phyloP scores from a whole-genome alignment of 2,329 filamentous ascomycete genomes.

The Cladorrhinum sp. region DNA sequence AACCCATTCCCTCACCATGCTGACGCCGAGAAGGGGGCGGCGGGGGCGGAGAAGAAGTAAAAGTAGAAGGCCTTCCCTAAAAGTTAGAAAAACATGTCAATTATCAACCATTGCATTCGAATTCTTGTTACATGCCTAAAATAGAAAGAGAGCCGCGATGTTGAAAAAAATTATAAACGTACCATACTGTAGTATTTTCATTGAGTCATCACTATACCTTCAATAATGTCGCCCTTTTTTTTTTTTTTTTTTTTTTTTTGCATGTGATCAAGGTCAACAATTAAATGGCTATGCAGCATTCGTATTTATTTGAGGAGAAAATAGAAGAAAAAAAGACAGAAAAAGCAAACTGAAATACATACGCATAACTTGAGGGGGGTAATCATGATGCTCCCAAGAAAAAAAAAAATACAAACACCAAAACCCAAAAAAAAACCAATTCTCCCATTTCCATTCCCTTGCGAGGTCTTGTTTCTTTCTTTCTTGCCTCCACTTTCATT shows the following conservation, averaged over 20 bases:
- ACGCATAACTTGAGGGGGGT: neutral
- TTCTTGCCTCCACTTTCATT: too few species aligned
- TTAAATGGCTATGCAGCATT: neutral
- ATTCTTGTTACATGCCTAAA: neutral
- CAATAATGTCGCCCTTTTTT: too few species aligned
- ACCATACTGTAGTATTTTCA: too few species aligned
- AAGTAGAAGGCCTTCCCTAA: neutral
- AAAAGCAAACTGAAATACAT: neutral
- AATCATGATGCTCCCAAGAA: neutral
- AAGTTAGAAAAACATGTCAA: neutral
- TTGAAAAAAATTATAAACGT: too few species aligned
- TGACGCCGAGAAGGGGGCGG: constrained; percentile 7
- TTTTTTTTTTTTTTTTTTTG: too few species aligned
- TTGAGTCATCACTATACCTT: too few species aligned
- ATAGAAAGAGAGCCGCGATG: neutral
- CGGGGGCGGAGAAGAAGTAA: constrained; percentile 23
- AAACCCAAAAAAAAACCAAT: neutral
- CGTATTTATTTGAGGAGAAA: neutral
- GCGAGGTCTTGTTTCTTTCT: neutral
- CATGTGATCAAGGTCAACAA: too few species aligned
- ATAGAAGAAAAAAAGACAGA: too few species aligned
- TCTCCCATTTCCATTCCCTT: neutral
- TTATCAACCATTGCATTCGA: too few species aligned
- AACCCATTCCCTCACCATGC: constrained; percentile 34
- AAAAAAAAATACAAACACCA: neutral